Evolutionary conservation across 139 green algal species (phyloP).

Genomic region (Coccomyxa sp.): DNA sequence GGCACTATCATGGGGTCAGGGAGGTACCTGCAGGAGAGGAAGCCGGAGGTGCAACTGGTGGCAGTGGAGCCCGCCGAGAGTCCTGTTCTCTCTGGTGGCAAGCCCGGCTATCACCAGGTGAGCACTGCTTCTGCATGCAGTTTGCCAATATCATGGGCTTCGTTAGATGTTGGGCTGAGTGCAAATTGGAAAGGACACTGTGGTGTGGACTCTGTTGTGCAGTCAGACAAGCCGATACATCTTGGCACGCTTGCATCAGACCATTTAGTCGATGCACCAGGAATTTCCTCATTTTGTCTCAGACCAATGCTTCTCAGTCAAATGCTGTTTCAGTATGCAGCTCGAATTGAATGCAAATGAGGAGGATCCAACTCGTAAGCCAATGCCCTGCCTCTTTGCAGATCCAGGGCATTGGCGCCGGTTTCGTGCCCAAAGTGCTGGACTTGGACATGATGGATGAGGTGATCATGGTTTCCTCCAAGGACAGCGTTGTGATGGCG

Average conservation of each 20-base stretch:
- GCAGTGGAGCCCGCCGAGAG: conserved; percentile 94
- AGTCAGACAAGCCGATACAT: too few relatives aligned
- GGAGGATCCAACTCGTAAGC: background rate
- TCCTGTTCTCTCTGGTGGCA: conserved; percentile 84
- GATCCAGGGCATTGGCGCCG: conserved; percentile 78
- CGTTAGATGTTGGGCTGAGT: conserved; percentile 65
- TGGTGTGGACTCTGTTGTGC: conserved; percentile 37
- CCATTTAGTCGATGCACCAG: background rate
- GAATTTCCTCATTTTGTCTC: background rate
- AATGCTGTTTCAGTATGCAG: background rate
- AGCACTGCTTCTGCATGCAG: conserved; percentile 34
- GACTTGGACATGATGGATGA: conserved; percentile 53
- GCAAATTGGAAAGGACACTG: too few relatives aligned
- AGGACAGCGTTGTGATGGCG: conserved; percentile 85
- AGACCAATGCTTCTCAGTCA: background rate
- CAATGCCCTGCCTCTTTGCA: background rate
- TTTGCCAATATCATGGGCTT: conserved; percentile 59
- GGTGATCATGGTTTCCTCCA: conserved; percentile 55
- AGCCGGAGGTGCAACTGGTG: conserved; percentile 83
- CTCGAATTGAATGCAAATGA: background rate
- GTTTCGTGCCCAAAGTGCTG: conserved; percentile 91
- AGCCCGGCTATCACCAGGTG: conserved; percentile 96
- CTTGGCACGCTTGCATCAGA: too few relatives aligned
- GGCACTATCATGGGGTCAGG: conserved; percentile 94
- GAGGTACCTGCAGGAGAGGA: conserved; percentile 90